These are phyloP conservation scores for Isoetes taiwanensis DNA, from an alignment of 75 land plant genomes.

Conservation along the genomic window DNA sequence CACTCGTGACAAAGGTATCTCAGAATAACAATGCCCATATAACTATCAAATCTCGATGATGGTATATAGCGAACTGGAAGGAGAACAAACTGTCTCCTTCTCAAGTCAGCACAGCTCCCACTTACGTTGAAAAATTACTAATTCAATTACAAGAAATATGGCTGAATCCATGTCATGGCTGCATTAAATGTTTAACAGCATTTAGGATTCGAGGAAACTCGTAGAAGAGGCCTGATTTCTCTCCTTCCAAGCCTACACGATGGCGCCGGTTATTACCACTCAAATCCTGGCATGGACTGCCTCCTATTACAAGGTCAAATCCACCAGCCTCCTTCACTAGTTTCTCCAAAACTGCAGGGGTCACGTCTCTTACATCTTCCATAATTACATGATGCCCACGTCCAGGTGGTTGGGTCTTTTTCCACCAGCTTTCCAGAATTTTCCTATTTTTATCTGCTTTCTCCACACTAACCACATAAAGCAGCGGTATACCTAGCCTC, in stretches of 20 bases:
- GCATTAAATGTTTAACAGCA: background rate
- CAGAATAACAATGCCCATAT: too few species aligned
- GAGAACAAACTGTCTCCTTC: too few species aligned
- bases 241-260: background rate
- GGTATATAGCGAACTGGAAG: too few species aligned
- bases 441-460: background rate
- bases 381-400: conserved; percentile 16
- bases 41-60: too few species aligned
- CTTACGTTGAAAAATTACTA: too few species aligned
- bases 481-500: background rate
- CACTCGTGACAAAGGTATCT: too few species aligned
- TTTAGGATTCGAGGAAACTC: background rate
- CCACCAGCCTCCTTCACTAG: background rate
- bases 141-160: too few species aligned
- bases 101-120: too few species aligned
- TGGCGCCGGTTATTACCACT: background rate
- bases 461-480: background rate
- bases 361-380: too few species aligned
- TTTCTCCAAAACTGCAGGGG: too few species aligned
- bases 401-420: too few species aligned
- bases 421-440: background rate
- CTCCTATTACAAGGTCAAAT: background rate
- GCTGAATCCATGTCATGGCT: too few species aligned
- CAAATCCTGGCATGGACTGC: background rate
- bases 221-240: background rate